Evolutionary conservation across 2,329 filamentous ascomycete species (phyloP), one percentile per base, ranked within the genome.

Genomic region (Fusarium sp.): DNA sequence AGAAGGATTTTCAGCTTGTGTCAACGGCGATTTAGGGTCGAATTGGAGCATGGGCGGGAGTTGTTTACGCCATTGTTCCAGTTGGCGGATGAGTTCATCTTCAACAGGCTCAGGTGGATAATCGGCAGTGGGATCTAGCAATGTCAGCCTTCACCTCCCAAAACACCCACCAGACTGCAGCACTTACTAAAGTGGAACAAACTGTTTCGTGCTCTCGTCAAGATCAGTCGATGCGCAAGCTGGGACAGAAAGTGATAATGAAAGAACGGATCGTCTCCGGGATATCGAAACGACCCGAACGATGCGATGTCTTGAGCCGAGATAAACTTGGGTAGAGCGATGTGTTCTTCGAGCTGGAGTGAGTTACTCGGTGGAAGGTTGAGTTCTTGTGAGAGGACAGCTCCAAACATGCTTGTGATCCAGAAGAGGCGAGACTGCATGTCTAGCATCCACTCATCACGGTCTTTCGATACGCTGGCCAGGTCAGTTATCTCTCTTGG

Each of bases 361-460:
- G 61, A 67, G 1, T 69, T 66, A 2, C 66, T 69, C 0, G 62
- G 66, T 2, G 66, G 66, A 0, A 69, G 61, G 9, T 69, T 50
- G 0, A 69, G 66, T 21, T 69, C 66, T 20, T 69, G 66, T 0
- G 66, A 69, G 1, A 69, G 58, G 1, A 69, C 66, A 0, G 66
- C 66, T 56, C 67, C 66, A 1, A 69, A 69, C 66, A 69, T 69
- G 42, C 66, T 69, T 11, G 66, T 69, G n/a, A 69, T 69, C 66
- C 66, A 69, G 14, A 69, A 69, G 0, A 69, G 57, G 2, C 66
- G 62, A 2, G 66, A 69, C 5, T 69, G 66, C 66, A 69, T 69
- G 15, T 69, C 66, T 0, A 69, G 52, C 66, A 69, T 69, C 66
- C 66, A 69, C 14, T 69, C 66, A 0, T 69, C 66, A 0, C 66